These are phyloP conservation scores for Aspergillus intermedius DNA, from an alignment of 2,329 filamentous ascomycete species.

Conservation along the genomic window DNA sequence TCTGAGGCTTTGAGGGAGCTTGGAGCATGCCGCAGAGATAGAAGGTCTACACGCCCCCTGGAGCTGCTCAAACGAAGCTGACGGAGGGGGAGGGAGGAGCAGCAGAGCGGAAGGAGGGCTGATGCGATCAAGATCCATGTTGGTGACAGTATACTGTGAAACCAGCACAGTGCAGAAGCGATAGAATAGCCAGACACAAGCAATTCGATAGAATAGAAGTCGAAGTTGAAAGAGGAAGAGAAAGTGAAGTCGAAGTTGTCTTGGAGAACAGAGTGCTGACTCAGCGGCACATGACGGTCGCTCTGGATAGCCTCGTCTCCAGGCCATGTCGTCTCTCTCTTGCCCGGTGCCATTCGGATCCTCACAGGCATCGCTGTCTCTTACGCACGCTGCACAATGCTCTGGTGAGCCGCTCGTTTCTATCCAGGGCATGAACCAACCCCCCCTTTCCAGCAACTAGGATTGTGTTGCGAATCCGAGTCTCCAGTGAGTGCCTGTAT, in stretches of 20 bases:
- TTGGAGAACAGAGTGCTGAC: constrained; percentile 6
- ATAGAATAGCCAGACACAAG: neutral
- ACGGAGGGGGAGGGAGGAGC: constrained; percentile 56
- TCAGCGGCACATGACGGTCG: constrained; percentile 12
- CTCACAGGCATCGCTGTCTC: neutral
- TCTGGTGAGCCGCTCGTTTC: constrained; percentile 15
- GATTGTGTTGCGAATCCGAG: constrained; percentile 42
- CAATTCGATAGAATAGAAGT: neutral
- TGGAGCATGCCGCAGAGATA: constrained; percentile 49
- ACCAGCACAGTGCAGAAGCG: neutral
- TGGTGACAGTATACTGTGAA: constrained; percentile 3
- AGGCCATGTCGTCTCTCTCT: neutral
- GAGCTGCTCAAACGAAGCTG: constrained; percentile 47
- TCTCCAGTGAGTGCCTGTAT: constrained; percentile 8
- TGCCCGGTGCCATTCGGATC: constrained; percentile 5
- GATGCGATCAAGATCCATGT: constrained; percentile 19
- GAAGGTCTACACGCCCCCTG: constrained; percentile 56
- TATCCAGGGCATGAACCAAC: constrained; percentile 40
- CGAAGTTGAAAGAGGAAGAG: constrained; percentile 2
- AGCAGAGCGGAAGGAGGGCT: constrained; percentile 43
- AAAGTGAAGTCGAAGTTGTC: neutral
- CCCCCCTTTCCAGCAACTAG: constrained; percentile 32
- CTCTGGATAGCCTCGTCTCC: neutral
- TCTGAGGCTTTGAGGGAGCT: constrained; percentile 36
- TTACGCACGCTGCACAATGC: constrained; percentile 13